Percentiles rank a stretch among this genome's conserved stretches.
Evolutionary conservation across 176 grass and related monocot genomes (phyloP).

Genomic region (Elaeis guineensis): DNA sequence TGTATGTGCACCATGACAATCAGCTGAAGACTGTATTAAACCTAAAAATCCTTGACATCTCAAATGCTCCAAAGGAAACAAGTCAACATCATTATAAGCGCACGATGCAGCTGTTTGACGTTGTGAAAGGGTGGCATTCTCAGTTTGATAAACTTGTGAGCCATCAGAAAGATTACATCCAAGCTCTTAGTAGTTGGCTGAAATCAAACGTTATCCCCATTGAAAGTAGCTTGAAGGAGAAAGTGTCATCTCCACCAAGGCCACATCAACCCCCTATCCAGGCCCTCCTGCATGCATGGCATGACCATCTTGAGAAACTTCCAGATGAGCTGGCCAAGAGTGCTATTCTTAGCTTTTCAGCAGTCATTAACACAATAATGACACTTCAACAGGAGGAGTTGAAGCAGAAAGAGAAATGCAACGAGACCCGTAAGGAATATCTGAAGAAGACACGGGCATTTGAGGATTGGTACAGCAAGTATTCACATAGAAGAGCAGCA

Average conservation of each 20-base stretch:
- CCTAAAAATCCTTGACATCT: conserved; percentile 61
- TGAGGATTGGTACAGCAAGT: conserved; percentile 85
- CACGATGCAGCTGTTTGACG: conserved; percentile 59
- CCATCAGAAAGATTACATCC: conserved; percentile 75
- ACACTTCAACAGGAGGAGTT: conserved; percentile 82
- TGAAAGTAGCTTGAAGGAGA: conserved; percentile 93
- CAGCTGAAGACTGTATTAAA: conserved; percentile 58
- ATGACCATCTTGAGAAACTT: conserved; percentile 64
- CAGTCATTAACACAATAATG: conserved; percentile 66
- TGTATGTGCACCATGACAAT: conserved; percentile 53
- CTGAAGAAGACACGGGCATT: conserved; percentile 55
- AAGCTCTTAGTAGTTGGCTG: conserved; percentile 69
- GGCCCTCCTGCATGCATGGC: conserved; percentile 67
- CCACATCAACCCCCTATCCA: conserved; percentile 64
- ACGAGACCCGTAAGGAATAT: conserved; percentile 53
- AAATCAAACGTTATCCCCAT: conserved; percentile 88
- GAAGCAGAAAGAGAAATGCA: conserved; percentile 67
- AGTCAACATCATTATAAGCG: conserved; percentile 62
- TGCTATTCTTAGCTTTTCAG: conserved; percentile 65
- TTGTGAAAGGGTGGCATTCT: conserved; percentile 61
- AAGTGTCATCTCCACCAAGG: conserved; percentile 72
- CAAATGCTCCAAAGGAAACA: conserved; percentile 64
- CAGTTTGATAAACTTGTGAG: conserved; percentile 63
- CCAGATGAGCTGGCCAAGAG: conserved; percentile 76
- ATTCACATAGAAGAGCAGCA: conserved; percentile 27